These are phyloP conservation scores for Kentomonas sorsogonicus DNA, from an alignment of 208 protist genomes.

Conservation along the genomic window DNA sequence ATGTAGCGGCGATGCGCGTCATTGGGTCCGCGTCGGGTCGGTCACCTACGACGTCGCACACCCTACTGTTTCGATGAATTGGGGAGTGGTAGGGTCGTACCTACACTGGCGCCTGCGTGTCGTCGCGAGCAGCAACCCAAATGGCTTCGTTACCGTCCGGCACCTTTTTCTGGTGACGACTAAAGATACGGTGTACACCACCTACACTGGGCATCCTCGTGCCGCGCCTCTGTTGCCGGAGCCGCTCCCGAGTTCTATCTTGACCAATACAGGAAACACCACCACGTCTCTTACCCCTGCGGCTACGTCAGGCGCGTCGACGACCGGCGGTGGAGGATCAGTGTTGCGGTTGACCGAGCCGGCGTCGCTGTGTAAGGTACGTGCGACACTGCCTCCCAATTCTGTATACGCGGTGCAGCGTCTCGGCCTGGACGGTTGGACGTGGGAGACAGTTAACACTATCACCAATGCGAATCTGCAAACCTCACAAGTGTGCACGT, in stretches of 20 bases:
- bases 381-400: conserved; percentile 31
- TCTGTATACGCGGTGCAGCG: conserved; percentile 59
- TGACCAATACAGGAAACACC: too few relatives aligned
- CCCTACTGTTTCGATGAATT: conserved; percentile 9
- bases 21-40: conserved; percentile 1
- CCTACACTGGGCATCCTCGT: too few relatives aligned
- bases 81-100: conserved; percentile 23
- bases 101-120: conserved; percentile 50
- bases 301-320: not conserved
- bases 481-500: not conserved
- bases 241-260: too few relatives aligned
- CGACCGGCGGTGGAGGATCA: conserved; percentile 2
- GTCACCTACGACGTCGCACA: not conserved
- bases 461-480: not conserved
- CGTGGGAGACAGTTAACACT: conserved; percentile 22
- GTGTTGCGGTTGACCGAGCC: not conserved
- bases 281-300: not conserved
- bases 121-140: not conserved
- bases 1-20: conserved; percentile 33
- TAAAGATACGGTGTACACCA: too few relatives aligned
- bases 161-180: not conserved
- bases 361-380: not conserved
- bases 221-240: too few relatives aligned
- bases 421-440: conserved; percentile 52
- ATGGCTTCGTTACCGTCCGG: conserved; percentile 7